A percentile compares a stretch with the other conserved stretches of the same genome.
phyloP scores from a whole-genome alignment of 257 asterid genomes.

The Solanum pimpinellifolium region DNA sequence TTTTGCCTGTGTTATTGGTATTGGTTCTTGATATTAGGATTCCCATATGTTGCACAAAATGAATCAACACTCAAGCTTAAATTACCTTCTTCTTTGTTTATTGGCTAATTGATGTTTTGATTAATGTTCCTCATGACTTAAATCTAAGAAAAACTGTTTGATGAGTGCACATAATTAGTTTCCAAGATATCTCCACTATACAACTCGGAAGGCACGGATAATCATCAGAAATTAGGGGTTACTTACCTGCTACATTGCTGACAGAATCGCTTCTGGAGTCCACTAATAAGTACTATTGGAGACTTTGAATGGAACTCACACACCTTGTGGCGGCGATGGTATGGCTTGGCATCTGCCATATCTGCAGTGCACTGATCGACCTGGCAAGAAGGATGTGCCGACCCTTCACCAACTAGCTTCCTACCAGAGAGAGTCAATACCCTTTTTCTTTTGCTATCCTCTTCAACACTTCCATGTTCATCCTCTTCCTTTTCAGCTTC shows the following conservation, averaged over 20 bases:
- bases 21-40: not conserved
- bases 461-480: slow-evolving; percentile 34
- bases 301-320: slow-evolving; percentile 83
- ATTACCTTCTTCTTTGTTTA: not conserved
- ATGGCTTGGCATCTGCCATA: slow-evolving; percentile 51
- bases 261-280: slow-evolving; percentile 67
- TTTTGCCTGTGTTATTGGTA: not conserved
- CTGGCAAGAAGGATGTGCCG: slow-evolving; percentile 53
- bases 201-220: not conserved
- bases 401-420: slow-evolving; percentile 27
- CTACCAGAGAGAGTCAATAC: slow-evolving; percentile 25
- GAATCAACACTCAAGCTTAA: not conserved
- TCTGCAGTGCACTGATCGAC: slow-evolving; percentile 55
- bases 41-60: not conserved
- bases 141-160: not conserved
- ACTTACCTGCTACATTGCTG: slow-evolving; percentile 97
- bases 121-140: not conserved
- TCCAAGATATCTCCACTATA: not conserved
- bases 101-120: not conserved
- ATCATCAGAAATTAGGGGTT: not conserved
- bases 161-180: not conserved
- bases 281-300: slow-evolving; percentile 42
- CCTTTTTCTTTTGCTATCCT: slow-evolving; percentile 45
- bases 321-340: slow-evolving; percentile 85
- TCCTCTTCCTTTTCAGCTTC: slow-evolving; percentile 43